Evolutionary conservation across 306 rosid genomes (phyloP).

Genomic region (Senna siamea): DNA sequence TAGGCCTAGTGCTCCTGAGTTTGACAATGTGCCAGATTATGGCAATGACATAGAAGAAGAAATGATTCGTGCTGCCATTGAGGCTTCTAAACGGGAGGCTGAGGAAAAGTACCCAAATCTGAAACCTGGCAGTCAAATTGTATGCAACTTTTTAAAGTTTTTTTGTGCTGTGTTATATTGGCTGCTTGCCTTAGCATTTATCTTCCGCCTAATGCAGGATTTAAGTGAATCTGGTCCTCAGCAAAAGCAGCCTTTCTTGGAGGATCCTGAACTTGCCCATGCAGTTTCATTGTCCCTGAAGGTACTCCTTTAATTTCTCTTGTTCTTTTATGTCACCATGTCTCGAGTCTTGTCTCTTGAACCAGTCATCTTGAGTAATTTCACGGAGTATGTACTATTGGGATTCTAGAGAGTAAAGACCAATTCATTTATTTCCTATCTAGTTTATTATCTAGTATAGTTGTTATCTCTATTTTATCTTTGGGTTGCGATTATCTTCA

Average conservation of each 20-base stretch:
- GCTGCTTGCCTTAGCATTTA: slow-evolving; percentile 38
- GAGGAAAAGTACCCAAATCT: slow-evolving; percentile 45
- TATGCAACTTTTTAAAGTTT: slow-evolving; percentile 41
- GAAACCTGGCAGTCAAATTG: slow-evolving; percentile 41
- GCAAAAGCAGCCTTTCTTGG: slow-evolving; percentile 55
- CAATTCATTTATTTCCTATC: not conserved
- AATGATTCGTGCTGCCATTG: slow-evolving; percentile 77
- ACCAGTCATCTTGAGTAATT: not conserved
- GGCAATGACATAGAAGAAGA: slow-evolving; percentile 72
- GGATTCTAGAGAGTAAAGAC: not conserved
- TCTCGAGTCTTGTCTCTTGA: slow-evolving; percentile 12
- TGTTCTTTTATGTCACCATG: not conserved
- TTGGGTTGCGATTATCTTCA: not conserved
- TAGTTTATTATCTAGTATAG: not conserved
- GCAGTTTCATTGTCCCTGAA: slow-evolving; percentile 87
- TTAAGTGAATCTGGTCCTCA: slow-evolving; percentile 51
- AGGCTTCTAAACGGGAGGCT: slow-evolving; percentile 64
- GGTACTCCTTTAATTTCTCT: slow-evolving; percentile 52
- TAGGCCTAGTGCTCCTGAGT: slow-evolving; percentile 49
- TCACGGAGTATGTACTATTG: not conserved
- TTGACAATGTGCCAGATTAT: slow-evolving; percentile 46
- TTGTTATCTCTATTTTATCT: not conserved
- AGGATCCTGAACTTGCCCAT: slow-evolving; percentile 83
- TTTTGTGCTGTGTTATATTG: slow-evolving; percentile 34
- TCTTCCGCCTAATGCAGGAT: slow-evolving; percentile 57